Evolutionary conservation across 2,329 filamentous ascomycete species (phyloP), one percentile per base, ranked within the genome.

Genomic region (Cercospora zeina): DNA sequence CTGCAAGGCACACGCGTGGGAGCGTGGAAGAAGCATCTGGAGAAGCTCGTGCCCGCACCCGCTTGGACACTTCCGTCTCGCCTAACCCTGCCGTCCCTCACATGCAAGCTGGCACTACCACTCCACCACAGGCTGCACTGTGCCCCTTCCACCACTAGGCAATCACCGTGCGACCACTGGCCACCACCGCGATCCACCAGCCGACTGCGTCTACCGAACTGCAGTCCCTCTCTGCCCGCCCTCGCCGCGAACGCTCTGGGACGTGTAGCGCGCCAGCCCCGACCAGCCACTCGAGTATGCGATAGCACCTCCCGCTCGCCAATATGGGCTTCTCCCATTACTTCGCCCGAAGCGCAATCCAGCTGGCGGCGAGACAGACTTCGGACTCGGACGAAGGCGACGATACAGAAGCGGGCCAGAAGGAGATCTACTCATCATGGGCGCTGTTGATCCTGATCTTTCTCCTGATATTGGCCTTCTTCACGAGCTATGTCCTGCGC

Each of bases 361-460:
- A 57, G 33, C 65, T 64, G 24, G 62, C 67, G 75, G 76, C 77
- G 66, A 77, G 80, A 69, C 77, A 81, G 65, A 74, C 77, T 47
- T 71, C 73, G 68, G 80, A 81, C 65, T 75, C 78, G 68, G 80
- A 82, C 72, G 74, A 75, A 51, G 80, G 81, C 56, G 71, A 74
- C 85, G 86, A 87, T 70, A 85, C 88, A 64, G 91, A 96, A 77
- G 89, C 91, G 47, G 89, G 90, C 53, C 87, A 96, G 77, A 93
- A 96, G 81, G 95, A 99, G 81, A 90, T 96, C 67, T 91, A 92
- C 75, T 89, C 93, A 71, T 97, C 95, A 80, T 97, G 91, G 92
- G 93, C 93, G 31, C 87, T 99, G 69, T 96, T 97, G 79, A 99
- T 99, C 73, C 87, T 96, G 71, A 96, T 99, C 71, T 85, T 91